Evolutionary conservation across 768 basidiomycete species (phyloP).

Genomic region (Lactarius sanguifluus): DNA sequence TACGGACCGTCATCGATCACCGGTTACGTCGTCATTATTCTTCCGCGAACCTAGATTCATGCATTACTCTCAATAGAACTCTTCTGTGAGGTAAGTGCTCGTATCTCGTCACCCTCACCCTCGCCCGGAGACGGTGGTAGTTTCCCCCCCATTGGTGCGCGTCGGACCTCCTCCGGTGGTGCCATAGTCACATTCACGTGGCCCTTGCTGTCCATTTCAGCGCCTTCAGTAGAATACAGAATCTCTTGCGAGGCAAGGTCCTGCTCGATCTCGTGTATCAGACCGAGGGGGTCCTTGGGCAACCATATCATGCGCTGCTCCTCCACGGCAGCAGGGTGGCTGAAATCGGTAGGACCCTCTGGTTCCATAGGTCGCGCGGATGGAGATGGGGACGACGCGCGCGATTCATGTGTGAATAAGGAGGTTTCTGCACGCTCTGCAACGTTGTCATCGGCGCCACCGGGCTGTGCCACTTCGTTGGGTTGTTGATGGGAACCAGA

Average conservation of each 20-base stretch:
- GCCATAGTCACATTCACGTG: slow-evolving; percentile 51
- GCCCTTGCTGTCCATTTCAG: slow-evolving; percentile 62
- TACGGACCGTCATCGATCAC: too few relatives aligned
- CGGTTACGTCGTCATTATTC: not conserved
- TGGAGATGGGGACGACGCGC: slow-evolving; percentile 16
- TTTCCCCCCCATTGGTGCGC: not conserved
- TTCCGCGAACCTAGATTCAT: not conserved
- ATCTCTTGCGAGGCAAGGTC: slow-evolving; percentile 56
- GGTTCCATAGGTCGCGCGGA: slow-evolving; percentile 34
- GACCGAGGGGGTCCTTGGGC: slow-evolving; percentile 67
- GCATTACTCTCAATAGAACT: not conserved
- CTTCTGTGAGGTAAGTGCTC: not conserved
- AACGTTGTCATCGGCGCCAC: not conserved
- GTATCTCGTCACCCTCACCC: not conserved
- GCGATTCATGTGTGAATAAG: slow-evolving; percentile 17
- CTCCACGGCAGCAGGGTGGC: slow-evolving; percentile 76
- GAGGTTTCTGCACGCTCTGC: not conserved
- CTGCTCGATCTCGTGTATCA: slow-evolving; percentile 63
- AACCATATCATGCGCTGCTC: slow-evolving; percentile 85
- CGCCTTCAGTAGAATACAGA: slow-evolving; percentile 46
- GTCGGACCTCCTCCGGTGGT: slow-evolving; percentile 39
- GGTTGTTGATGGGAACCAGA: not conserved
- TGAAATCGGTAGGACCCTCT: slow-evolving; percentile 55
- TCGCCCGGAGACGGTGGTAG: not conserved
- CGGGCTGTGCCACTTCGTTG: not conserved